phyloP scores from a whole-genome alignment of 164 flowering plant species.

The Litsea cubeba region DNA sequence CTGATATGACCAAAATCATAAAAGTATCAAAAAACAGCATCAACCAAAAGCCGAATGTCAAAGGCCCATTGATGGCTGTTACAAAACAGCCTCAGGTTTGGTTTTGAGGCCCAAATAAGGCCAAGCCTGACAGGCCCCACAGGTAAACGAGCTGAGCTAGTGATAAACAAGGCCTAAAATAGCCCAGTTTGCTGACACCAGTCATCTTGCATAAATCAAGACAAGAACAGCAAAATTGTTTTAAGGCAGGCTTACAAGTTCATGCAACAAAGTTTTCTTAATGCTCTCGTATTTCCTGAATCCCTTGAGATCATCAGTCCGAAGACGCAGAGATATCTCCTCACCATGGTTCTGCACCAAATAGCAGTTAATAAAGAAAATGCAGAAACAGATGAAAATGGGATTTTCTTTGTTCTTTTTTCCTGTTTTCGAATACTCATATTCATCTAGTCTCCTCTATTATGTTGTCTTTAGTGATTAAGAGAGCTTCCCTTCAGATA shows the following conservation, averaged over 20 bases:
- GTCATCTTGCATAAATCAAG: background rate
- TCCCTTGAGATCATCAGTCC: conserved; percentile 96
- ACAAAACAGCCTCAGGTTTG: background rate
- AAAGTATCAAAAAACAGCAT: background rate
- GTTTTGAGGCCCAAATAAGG: background rate
- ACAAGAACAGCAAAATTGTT: background rate
- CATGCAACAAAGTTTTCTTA: conserved; percentile 90
- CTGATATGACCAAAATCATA: conserved; percentile 36
- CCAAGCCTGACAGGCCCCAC: background rate
- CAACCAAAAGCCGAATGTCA: background rate
- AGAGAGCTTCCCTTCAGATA: background rate
- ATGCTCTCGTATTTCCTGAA: conserved; percentile 93
- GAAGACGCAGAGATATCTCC: conserved; percentile 94
- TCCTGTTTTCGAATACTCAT: background rate
- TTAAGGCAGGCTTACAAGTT: conserved; percentile 60
- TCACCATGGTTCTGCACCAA: conserved; percentile 81
- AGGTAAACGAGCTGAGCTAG: background rate
- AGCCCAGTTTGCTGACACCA: background rate
- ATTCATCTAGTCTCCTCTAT: background rate
- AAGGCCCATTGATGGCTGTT: background rate
- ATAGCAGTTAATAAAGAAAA: conserved; percentile 1
- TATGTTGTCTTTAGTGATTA: background rate
- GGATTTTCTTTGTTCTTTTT: too few relatives aligned
- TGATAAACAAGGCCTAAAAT: background rate
- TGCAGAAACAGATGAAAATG: background rate